A percentile compares a stretch with the other conserved stretches of the same genome.
Conservation (phyloP, 495 filamentous ascomycete genomes). For the Hypoxylon intermedium region DNA sequence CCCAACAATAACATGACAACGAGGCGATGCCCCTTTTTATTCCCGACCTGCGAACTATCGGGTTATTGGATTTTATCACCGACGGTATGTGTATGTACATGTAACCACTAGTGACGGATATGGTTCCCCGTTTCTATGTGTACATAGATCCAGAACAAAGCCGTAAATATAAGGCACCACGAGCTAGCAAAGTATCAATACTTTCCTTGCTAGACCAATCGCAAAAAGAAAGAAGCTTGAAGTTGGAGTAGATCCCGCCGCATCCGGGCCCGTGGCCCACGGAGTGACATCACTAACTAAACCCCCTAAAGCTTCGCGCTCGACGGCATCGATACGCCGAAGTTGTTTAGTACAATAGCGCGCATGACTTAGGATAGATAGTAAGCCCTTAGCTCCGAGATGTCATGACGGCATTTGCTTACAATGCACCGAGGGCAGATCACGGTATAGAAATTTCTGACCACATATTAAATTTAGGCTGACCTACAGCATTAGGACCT, state of each 20-base stretch:
- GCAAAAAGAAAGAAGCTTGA: not conserved
- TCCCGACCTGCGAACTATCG: not conserved
- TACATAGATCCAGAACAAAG: no score
- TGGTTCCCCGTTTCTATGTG: no score
- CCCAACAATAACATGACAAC: not conserved
- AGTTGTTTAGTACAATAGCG: not conserved
- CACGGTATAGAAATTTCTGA: not conserved
- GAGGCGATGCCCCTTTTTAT: not conserved
- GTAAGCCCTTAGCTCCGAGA: not conserved
- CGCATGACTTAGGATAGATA: no score
- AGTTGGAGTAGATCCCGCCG: constrained; percentile 8
- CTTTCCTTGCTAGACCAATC: not conserved
- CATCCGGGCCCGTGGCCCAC: constrained; percentile 12
- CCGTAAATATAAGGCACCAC: no score
- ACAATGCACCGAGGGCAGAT: not conserved
- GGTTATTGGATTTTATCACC: not conserved
- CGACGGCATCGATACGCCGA: not conserved
- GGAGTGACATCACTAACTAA: constrained; percentile 23
- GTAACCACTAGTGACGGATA: no score
- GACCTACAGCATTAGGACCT: no score
- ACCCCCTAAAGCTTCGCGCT: constrained; percentile 3
- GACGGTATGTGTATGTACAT: not conserved
- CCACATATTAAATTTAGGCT: no score
- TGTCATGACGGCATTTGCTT: constrained; percentile 14
- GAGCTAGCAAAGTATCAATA: no score